Conservation (phyloP, 257 asterid genomes). For the Striga asiatica region DNA sequence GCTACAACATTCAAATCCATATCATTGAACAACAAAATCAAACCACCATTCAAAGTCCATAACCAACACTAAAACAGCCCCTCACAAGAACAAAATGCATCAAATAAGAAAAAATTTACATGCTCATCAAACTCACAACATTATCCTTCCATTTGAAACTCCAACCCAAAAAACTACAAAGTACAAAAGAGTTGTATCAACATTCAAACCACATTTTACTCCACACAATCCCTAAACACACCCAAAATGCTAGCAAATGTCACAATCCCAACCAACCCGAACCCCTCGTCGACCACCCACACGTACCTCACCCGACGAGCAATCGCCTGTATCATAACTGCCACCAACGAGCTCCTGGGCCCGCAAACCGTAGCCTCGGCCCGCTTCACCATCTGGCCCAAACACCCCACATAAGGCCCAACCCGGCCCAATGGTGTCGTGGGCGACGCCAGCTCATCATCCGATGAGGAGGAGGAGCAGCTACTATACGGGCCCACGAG, state of each 20-base stretch:
- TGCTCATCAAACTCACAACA: too few species aligned
- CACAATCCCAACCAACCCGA: conserved; percentile 60
- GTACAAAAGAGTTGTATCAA: too few species aligned
- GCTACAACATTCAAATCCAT: too few species aligned
- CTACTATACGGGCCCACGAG: conserved; percentile 8
- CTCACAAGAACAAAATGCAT: too few species aligned
- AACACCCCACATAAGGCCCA: conserved; percentile 28
- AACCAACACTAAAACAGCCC: too few species aligned
- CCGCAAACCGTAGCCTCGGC: conserved; percentile 82
- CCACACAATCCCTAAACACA: conserved; percentile 46
- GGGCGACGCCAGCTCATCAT: conserved; percentile 38
- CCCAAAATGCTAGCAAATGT: conserved; percentile 49
- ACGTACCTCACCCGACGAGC: conserved; percentile 73
- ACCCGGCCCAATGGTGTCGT: conserved; percentile 19
- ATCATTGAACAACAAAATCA: too few species aligned
- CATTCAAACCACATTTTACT: too few species aligned
- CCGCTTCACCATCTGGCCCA: conserved; percentile 50
- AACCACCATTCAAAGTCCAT: too few species aligned
- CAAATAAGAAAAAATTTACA: too few species aligned
- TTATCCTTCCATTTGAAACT: too few species aligned
- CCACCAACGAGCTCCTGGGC: conserved; percentile 64
- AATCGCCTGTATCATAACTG: conserved; percentile 81
- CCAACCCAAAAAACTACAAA: background rate
- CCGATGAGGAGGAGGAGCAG: conserved; percentile 25
- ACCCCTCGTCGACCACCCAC: conserved; percentile 88